phyloP scores from a whole-genome alignment of 257 asterid species.

The Nicotiana sylvestris region DNA sequence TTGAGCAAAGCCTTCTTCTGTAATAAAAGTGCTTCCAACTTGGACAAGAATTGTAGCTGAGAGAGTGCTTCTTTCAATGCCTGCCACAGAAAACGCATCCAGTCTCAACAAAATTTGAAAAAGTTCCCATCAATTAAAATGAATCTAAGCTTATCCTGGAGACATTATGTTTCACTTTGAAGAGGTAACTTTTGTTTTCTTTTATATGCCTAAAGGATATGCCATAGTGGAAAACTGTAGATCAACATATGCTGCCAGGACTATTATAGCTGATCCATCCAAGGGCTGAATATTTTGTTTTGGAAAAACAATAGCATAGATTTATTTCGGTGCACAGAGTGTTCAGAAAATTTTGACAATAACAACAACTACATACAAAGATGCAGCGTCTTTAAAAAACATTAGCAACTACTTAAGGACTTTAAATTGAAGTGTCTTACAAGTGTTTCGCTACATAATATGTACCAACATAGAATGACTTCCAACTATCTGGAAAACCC shows the following conservation, averaged over 20 bases:
- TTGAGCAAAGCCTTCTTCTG: constrained; percentile 47
- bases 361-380: neutral
- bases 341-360: neutral
- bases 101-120: neutral
- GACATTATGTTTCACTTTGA: neutral
- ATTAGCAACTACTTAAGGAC: neutral
- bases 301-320: neutral
- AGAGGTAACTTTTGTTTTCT: neutral
- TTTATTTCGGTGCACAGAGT: neutral
- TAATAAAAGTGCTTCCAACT: constrained; percentile 58
- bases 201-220: neutral
- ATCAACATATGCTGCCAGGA: neutral
- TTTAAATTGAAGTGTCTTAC: neutral
- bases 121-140: neutral
- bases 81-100: constrained; percentile 37
- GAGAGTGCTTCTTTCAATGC: constrained; percentile 53
- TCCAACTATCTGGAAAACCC: neutral
- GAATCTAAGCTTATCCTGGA: neutral
- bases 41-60: constrained; percentile 55
- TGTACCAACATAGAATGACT: neutral
- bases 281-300: neutral
- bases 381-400: neutral
- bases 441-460: neutral
- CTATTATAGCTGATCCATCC: neutral
- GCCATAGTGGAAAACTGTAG: neutral